Evolutionary conservation across 345 rosid species (phyloP).

Genomic region (Brassica juncea): DNA sequence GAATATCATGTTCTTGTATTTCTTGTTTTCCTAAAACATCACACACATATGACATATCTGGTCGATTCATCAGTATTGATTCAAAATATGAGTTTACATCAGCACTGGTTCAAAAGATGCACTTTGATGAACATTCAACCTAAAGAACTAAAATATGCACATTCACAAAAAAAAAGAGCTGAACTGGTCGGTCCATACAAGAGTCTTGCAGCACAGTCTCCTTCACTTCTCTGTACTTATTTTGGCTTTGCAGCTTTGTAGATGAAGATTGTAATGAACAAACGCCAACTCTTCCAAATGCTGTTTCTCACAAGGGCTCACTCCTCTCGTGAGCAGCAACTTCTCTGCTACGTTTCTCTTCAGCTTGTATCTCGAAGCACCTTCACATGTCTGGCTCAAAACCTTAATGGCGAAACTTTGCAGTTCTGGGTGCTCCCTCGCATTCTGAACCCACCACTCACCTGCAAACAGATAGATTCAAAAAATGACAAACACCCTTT

Average conservation of each 20-base stretch:
- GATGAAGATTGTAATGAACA: conserved; percentile 55
- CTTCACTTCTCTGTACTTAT: conserved; percentile 7
- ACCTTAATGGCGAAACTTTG: conserved; percentile 53
- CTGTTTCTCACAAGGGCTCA: conserved; percentile 34
- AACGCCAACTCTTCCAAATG: conserved; percentile 37
- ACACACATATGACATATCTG: not conserved
- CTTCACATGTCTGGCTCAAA: conserved; percentile 61
- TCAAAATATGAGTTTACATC: not conserved
- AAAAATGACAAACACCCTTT: not conserved
- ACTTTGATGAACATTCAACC: not conserved
- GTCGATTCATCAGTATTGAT: not conserved
- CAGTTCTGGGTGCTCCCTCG: conserved; percentile 52
- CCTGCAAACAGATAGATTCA: conserved; percentile 38
- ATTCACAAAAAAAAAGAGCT: not conserved
- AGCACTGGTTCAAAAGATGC: not conserved
- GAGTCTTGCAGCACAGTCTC: conserved; percentile 4
- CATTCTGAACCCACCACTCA: conserved; percentile 59
- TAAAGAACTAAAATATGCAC: conserved; percentile 16
- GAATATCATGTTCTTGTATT: conserved; percentile 33
- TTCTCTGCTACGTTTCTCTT: conserved; percentile 53
- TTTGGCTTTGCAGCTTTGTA: conserved; percentile 36
- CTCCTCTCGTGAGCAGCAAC: conserved; percentile 31
- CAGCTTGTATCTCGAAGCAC: conserved; percentile 52
- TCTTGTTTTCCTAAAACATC: conserved; percentile 1
- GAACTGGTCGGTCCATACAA: conserved; percentile 16